Percentiles rank a stretch among this genome's conserved stretches.
Evolutionary conservation across 1,284 basidiomycete species (phyloP).

Genomic region (Irpex rosettiformis): DNA sequence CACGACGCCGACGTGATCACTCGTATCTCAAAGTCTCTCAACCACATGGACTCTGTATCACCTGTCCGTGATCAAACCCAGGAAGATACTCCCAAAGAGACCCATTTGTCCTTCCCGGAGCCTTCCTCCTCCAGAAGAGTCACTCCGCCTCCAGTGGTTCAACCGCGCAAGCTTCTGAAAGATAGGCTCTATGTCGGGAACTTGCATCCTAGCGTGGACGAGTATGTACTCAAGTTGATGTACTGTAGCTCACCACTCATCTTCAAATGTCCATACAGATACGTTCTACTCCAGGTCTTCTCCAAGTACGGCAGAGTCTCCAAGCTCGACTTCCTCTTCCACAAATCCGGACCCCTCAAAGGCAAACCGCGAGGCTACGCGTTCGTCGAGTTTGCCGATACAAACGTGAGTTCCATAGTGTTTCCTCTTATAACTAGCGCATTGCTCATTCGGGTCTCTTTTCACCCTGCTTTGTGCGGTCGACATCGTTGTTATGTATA

Average conservation of each 20-base stretch:
- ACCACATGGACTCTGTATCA: background rate
- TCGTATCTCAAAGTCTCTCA: background rate
- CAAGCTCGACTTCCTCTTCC: slow-evolving; percentile 93
- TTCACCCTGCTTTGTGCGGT: slow-evolving; percentile 4
- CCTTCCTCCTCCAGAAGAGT: slow-evolving; percentile 13
- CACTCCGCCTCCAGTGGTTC: slow-evolving; percentile 18
- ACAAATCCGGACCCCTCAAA: slow-evolving; percentile 85
- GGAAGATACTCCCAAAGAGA: slow-evolving; percentile 1
- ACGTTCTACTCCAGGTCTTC: slow-evolving; percentile 86
- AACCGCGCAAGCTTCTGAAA: slow-evolving; percentile 35
- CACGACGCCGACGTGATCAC: background rate
- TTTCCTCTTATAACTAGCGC: slow-evolving; percentile 14
- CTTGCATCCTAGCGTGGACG: slow-evolving; percentile 83
- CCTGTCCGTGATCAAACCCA: background rate
- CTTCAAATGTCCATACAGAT: slow-evolving; percentile 42
- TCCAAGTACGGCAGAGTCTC: slow-evolving; percentile 88
- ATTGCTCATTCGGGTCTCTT: slow-evolving; percentile 51
- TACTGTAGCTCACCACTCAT: slow-evolving; percentile 4
- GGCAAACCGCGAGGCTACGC: slow-evolving; percentile 96
- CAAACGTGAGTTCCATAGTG: slow-evolving; percentile 63
- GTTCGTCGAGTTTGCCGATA: slow-evolving; percentile 82
- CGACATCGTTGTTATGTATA: background rate
- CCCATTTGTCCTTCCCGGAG: slow-evolving; percentile 25
- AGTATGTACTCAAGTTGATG: slow-evolving; percentile 48
- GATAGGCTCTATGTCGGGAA: slow-evolving; percentile 92